Conservation (phyloP, 1,284 basidiomycete genomes). For the Boletus hoseneyae region DNA sequence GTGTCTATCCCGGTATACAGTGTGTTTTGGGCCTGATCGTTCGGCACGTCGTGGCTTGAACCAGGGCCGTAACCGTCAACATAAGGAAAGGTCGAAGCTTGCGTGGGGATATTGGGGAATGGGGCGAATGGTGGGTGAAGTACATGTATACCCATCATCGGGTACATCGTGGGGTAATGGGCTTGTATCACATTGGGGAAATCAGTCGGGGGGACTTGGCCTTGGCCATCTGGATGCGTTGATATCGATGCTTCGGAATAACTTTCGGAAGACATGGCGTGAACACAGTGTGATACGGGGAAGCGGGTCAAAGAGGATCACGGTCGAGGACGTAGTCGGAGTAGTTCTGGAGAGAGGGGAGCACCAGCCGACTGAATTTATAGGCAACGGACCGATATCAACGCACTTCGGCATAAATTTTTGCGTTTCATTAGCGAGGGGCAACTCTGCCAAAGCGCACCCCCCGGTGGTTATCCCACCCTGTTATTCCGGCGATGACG, state of each 20-base stretch:
- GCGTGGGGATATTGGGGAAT: neutral
- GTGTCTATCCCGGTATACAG: neutral
- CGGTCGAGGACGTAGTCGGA: neutral
- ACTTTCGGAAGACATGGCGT: neutral
- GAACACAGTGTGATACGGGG: neutral
- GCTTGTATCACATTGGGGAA: neutral
- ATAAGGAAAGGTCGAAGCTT: neutral
- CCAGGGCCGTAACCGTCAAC: neutral
- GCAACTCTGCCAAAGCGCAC: neutral
- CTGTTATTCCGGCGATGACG: too few species aligned
- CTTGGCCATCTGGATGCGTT: neutral
- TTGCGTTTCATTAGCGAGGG: neutral
- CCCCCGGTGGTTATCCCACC: too few species aligned
- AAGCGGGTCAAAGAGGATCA: neutral
- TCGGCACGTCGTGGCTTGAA: neutral
- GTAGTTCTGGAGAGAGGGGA: neutral
- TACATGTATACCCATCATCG: too few species aligned
- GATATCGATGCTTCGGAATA: neutral
- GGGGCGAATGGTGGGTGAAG: too few species aligned
- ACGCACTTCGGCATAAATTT: neutral
- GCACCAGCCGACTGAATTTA: neutral
- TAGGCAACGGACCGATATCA: neutral
- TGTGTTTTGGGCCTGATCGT: neutral
- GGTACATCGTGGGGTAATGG: neutral
- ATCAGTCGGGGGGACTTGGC: neutral